Conservation (phyloP, 2,329 filamentous ascomycete genomes). For the Fusarium sp. region DNA sequence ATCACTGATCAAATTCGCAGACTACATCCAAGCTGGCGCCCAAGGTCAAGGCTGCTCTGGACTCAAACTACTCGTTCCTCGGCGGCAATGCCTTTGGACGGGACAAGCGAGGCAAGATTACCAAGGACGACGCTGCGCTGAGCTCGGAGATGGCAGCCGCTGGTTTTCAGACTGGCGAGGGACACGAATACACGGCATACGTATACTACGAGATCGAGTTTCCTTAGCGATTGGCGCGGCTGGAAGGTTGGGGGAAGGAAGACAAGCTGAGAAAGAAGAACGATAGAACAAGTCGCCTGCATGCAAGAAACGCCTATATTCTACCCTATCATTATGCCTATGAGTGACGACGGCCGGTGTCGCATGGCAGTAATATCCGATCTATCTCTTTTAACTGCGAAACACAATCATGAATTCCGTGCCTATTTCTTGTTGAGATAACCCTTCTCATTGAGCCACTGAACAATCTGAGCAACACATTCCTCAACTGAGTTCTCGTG, state of each 20-base stretch:
- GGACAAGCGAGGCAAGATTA: conserved; percentile 92
- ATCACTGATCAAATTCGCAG: conserved; percentile 56
- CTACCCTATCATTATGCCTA: conserved; percentile 38
- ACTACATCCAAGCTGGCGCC: conserved; percentile 83
- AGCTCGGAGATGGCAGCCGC: conserved; percentile 86
- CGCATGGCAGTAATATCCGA: conserved; percentile 43
- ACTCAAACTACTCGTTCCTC: conserved; percentile 87
- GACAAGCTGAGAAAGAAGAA: background rate
- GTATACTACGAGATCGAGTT: conserved; percentile 97
- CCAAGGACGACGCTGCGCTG: conserved; percentile 85
- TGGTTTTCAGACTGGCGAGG: conserved; percentile 73
- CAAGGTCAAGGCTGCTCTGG: conserved; percentile 82
- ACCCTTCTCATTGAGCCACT: conserved; percentile 78
- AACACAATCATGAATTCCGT: conserved; percentile 19
- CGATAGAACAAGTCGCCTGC: conserved; percentile 28
- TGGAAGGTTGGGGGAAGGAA: background rate
- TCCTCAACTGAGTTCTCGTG: conserved; percentile 87
- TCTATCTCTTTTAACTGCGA: conserved; percentile 33
- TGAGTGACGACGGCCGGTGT: conserved; percentile 36
- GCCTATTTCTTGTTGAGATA: conserved; percentile 47
- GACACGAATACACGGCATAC: conserved; percentile 90
- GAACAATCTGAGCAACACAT: conserved; percentile 84
- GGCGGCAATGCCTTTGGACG: conserved; percentile 93
- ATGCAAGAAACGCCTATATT: conserved; percentile 46
- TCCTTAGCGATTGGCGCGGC: conserved; percentile 45